Evolutionary conservation across 2,329 filamentous ascomycete genomes (phyloP).

Genomic region (Dendryphion nanum): DNA sequence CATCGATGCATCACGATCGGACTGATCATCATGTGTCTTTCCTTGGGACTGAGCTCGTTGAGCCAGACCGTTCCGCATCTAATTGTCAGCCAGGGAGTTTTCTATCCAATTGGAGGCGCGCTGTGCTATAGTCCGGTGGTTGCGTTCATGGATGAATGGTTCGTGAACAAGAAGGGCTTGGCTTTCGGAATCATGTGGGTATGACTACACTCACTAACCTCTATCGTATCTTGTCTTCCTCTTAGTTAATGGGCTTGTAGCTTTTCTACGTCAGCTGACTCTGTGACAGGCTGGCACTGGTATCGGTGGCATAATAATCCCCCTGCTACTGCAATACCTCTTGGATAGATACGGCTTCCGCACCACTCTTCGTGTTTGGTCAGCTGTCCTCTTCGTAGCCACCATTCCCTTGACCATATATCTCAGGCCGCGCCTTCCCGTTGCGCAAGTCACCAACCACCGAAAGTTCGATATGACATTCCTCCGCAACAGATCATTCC

Average conservation of each 20-base stretch:
- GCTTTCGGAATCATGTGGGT: constrained; percentile 61
- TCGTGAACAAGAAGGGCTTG: constrained; percentile 46
- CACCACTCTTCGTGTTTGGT: neutral
- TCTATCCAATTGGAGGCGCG: constrained; percentile 44
- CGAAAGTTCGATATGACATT: neutral
- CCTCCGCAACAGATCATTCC: neutral
- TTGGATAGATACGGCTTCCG: neutral
- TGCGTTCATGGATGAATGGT: constrained; percentile 51
- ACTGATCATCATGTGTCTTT: constrained; percentile 29
- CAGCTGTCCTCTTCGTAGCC: constrained; percentile 17
- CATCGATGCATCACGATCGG: constrained; percentile 31
- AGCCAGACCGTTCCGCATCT: constrained; percentile 30
- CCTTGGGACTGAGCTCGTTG: constrained; percentile 34
- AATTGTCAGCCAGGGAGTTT: constrained; percentile 36
- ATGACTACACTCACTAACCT: too few relatives aligned
- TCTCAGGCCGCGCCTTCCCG: constrained; percentile 40
- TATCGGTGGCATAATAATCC: constrained; percentile 43
- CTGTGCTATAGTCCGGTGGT: constrained; percentile 48
- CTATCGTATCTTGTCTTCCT: too few relatives aligned
- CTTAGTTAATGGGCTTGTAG: too few relatives aligned
- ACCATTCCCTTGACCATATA: constrained; percentile 33
- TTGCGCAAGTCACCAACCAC: constrained; percentile 37
- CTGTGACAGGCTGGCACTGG: constrained; percentile 34
- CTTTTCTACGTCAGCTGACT: too few relatives aligned
- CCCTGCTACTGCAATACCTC: constrained; percentile 39